A percentile compares a stretch with the other conserved stretches of the same genome.
Conservation (phyloP, 108 stramenopile species). For the Cyclotella atomus region DNA sequence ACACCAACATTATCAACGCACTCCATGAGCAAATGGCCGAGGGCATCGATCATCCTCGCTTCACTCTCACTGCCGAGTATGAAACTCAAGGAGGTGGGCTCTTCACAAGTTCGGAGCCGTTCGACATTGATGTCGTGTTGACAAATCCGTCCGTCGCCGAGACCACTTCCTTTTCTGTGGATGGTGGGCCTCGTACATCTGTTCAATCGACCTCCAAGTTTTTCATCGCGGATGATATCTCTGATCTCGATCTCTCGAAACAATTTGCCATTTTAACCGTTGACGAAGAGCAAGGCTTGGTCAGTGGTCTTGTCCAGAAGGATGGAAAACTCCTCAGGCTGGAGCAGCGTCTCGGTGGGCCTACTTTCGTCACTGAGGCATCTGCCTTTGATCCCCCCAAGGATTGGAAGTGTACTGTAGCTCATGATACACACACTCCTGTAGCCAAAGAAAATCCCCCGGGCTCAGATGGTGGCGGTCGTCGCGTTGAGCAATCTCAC, state of each 20-base stretch:
- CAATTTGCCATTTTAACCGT: conserved; percentile 3
- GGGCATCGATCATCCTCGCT: conserved; percentile 2
- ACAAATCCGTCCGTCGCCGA: not conserved
- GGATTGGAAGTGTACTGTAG: conserved; percentile 10
- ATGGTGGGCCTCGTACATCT: not conserved
- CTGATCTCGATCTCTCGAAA: not conserved
- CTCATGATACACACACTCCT: not conserved
- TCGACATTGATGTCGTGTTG: conserved; percentile 12
- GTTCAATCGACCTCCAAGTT: not conserved
- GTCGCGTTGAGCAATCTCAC: not conserved
- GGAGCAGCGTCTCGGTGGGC: not conserved
- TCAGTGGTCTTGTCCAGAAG: conserved; percentile 6
- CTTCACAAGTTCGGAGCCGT: not conserved
- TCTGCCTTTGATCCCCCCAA: not conserved
- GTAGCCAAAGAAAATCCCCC: not conserved
- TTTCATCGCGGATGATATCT: not conserved
- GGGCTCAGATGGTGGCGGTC: not conserved
- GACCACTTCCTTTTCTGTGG: not conserved
- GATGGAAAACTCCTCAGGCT: conserved; percentile 10
- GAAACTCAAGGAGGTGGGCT: not conserved
- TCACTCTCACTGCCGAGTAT: not conserved
- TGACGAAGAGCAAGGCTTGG: not conserved
- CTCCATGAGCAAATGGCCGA: not conserved
- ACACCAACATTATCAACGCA: not conserved
- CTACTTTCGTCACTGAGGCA: not conserved